Evolutionary conservation across 129 eudicot species (phyloP), one percentile per base, ranked within the genome.

Genomic region (Helianthus tuberosus): DNA sequence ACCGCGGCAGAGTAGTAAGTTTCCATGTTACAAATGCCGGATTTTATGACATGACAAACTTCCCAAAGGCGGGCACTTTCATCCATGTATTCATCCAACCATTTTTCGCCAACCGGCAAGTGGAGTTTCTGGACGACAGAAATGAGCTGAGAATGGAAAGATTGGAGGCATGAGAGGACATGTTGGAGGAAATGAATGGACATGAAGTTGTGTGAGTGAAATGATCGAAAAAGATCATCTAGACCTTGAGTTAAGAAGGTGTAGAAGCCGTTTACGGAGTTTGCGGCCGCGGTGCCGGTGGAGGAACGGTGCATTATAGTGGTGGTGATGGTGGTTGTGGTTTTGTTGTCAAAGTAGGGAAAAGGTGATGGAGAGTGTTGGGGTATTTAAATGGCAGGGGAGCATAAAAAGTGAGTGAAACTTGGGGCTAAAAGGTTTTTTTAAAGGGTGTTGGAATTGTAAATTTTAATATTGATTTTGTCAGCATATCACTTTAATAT

Each of bases 71-170:
- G 87, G 41, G 94, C 83, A 55, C 90, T 88, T 63, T 88, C 94
- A 13, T 88, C 94, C 94, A 88, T 88, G 72, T 88, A 88, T 51
- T 88, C 94, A 55, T 88, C 94, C 10, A 88, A 90, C 94, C 94
- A 88, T 58, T 88, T 88, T 25, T 83, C 94, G 0, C 94, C 94
- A 15, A 84, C 88, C 4, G 94, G 90, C 58, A 88, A 52, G 67
- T 88, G 90, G 39, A 88, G 90, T 38, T 88, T 88, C 14, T 85
- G 90, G 46, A 88, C 94, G 9, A 88, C 79, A 51, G 75, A 80
- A 70, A 85, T 85, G 68, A 88, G 79, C 39, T 88, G 90, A 1
- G 94, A 66, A 73, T 88, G 94, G 27, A 88, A 88, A 13, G 94
- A 88, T 72, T 88, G 78, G 29, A 88, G 83, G 12, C 81, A 86